These are phyloP conservation scores for Candida fluviatilis DNA, from an alignment of 805 yeast species.

Conservation along the genomic window DNA sequence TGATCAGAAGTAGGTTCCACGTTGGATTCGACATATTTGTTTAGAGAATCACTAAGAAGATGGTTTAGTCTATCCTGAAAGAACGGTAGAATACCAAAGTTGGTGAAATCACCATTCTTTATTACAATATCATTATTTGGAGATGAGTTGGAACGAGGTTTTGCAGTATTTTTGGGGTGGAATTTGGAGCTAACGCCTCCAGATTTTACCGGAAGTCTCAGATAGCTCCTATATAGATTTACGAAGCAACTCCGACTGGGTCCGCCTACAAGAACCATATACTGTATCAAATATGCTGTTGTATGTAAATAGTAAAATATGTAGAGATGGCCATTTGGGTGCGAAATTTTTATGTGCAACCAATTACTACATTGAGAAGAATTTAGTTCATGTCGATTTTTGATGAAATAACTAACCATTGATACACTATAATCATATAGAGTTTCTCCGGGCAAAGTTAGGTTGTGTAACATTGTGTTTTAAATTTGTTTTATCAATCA, in stretches of 20 bases:
- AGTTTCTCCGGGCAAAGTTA: constrained; percentile 53
- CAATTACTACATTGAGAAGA: too few species aligned
- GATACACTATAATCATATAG: too few species aligned
- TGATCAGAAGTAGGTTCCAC: constrained; percentile 18
- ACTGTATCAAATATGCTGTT: neutral
- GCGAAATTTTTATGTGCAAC: neutral
- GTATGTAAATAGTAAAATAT: neutral
- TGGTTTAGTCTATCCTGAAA: constrained; percentile 18
- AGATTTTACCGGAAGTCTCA: neutral
- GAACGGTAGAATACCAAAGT: constrained; percentile 20
- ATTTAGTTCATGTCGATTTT: too few species aligned
- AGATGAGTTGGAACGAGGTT: neutral
- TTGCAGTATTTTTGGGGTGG: neutral
- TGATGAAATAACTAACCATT: too few species aligned
- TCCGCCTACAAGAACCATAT: neutral
- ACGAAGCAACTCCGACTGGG: neutral
- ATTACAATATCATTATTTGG: constrained; percentile 1
- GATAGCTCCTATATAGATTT: neutral
- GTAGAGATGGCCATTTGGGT: neutral
- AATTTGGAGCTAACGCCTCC: neutral
- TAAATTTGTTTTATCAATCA: constrained; percentile 15
- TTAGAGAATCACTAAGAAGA: constrained; percentile 5
- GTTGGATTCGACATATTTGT: constrained; percentile 10
- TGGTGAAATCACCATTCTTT: constrained; percentile 14
- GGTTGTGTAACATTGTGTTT: constrained; percentile 17